Percentiles rank a stretch among this genome's conserved stretches.
These are phyloP conservation scores for Metschnikowia similis DNA, from an alignment of 805 yeast genomes.

Conservation along the genomic window DNA sequence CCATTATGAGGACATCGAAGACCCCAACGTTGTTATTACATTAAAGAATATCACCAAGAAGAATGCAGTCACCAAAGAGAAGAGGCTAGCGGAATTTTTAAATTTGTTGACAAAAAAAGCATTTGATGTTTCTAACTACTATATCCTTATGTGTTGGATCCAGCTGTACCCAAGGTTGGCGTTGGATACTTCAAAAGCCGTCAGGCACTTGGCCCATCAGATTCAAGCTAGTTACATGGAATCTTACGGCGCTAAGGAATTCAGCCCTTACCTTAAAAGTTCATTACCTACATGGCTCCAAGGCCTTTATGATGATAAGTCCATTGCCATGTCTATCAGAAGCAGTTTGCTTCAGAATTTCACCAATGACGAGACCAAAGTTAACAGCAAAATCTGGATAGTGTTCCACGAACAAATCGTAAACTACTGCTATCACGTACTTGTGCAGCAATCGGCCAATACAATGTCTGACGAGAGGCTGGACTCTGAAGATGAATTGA, in stretches of 20 bases:
- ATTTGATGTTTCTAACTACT: constrained; percentile 39
- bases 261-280: constrained; percentile 63
- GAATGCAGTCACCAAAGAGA: constrained; percentile 82
- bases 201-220: constrained; percentile 60
- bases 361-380: constrained; percentile 46
- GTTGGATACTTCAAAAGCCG: constrained; percentile 62
- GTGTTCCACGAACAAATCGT: constrained; percentile 55
- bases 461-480: constrained; percentile 74
- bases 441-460: constrained; percentile 54
- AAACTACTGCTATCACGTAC: constrained; percentile 47
- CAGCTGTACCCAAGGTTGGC: constrained; percentile 80
- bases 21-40: constrained; percentile 54
- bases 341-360: constrained; percentile 52
- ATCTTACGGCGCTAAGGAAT: constrained; percentile 52
- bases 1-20: constrained; percentile 36
- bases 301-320: constrained; percentile 70
- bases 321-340: constrained; percentile 50
- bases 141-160: constrained; percentile 62
- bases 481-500: constrained; percentile 61
- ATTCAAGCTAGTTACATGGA: constrained; percentile 48
- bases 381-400: constrained; percentile 52
- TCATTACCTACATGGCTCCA: constrained; percentile 70
- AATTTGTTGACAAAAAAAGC: constrained; percentile 30
- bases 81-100: constrained; percentile 55
- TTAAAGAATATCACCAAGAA: constrained; percentile 75